These are phyloP conservation scores for Fremontodendron californicum DNA, from an alignment of 345 rosid species.

Conservation along the genomic window DNA sequence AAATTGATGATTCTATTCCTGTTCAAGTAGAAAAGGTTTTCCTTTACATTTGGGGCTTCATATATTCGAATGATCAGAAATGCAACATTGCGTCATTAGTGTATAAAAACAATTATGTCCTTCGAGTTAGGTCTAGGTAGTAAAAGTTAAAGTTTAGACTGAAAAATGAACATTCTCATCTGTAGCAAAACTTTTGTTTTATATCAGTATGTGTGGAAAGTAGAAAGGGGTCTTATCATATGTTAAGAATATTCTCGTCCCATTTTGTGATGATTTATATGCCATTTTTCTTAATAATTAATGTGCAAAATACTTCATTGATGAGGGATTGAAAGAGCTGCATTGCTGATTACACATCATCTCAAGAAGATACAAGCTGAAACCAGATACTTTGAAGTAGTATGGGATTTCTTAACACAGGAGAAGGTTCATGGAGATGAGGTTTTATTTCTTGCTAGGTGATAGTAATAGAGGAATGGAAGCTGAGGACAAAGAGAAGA, in stretches of 20 bases:
- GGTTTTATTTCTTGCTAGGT: constrained; percentile 10
- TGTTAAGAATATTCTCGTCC: neutral
- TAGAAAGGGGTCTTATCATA: neutral
- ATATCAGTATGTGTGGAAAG: neutral
- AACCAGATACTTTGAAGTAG: constrained; percentile 3
- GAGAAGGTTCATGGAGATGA: constrained; percentile 12
- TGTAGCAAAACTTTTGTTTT: neutral
- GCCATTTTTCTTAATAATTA: neutral
- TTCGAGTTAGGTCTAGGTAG: neutral
- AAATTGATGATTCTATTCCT: constrained; percentile 1
- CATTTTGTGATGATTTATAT: neutral
- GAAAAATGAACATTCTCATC: neutral
- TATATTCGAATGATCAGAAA: neutral
- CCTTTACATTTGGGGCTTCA: neutral
- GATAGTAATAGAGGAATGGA: neutral
- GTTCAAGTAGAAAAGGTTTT: neutral
- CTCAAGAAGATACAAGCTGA: constrained; percentile 24
- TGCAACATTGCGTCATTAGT: neutral
- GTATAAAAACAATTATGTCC: neutral
- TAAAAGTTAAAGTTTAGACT: neutral
- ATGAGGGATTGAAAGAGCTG: constrained; percentile 5
- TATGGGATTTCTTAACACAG: neutral
- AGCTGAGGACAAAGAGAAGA: neutral
- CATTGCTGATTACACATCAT: neutral
- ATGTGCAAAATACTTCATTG: neutral